Percentiles rank a stretch among this genome's conserved stretches.
Evolutionary conservation across 179 eudicot genomes (phyloP).

Genomic region (Carnegiea gigantea): DNA sequence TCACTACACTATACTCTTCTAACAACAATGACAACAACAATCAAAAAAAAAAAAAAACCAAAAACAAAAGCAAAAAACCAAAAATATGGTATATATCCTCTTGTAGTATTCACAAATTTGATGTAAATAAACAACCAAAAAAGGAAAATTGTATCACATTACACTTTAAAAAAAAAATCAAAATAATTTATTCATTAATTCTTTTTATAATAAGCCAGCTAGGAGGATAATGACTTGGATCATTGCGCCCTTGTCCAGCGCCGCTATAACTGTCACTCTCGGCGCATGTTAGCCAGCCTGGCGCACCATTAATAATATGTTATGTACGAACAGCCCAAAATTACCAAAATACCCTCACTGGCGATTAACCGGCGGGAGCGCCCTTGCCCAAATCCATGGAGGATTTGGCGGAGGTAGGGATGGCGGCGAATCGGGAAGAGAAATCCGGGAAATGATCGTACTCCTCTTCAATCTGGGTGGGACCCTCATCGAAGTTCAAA

Average conservation of each 20-base stretch:
- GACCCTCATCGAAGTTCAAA: slow-evolving; percentile 39
- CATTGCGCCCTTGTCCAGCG: background rate
- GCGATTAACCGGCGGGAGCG: slow-evolving; percentile 4
- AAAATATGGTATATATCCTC: background rate
- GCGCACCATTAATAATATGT: background rate
- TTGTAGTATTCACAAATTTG: background rate
- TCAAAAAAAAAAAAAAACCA: background rate
- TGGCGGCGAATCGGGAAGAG: slow-evolving; percentile 26
- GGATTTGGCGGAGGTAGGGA: slow-evolving; percentile 11
- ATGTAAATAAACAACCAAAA: background rate
- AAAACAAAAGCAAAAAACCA: background rate
- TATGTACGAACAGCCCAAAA: background rate
- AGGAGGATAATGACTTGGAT: background rate
- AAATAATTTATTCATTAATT: background rate
- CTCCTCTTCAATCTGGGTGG: slow-evolving; percentile 24
- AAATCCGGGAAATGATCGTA: slow-evolving; percentile 30
- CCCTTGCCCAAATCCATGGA: slow-evolving; percentile 12
- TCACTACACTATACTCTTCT: background rate
- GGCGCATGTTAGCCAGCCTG: background rate
- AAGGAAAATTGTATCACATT: background rate
- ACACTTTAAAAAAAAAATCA: background rate
- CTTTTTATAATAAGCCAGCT: background rate
- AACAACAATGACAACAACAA: background rate
- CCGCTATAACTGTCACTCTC: background rate
- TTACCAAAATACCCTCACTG: background rate